These are phyloP conservation scores for Fusarium concolor DNA, from an alignment of 2,329 filamentous ascomycete species.

Conservation along the genomic window DNA sequence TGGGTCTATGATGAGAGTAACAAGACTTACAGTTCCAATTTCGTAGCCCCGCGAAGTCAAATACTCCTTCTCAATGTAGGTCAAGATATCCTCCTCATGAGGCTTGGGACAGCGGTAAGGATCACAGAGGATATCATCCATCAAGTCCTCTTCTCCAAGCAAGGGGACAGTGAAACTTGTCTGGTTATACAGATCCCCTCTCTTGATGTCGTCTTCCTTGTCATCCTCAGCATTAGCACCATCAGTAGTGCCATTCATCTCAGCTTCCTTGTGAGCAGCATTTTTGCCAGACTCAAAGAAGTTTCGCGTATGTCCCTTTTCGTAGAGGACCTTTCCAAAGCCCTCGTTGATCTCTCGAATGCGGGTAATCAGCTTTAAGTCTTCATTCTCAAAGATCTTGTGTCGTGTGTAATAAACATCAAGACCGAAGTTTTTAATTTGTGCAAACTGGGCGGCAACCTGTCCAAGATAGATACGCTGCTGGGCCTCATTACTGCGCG, in stretches of 20 bases:
- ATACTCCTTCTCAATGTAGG: slow-evolving; percentile 53
- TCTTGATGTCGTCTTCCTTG: neutral
- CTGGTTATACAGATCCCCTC: neutral
- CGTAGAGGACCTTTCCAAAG: slow-evolving; percentile 48
- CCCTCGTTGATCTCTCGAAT: slow-evolving; percentile 54
- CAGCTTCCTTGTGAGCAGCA: neutral
- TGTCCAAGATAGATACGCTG: slow-evolving; percentile 53
- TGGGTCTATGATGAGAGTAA: too few species aligned
- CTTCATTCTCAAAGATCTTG: slow-evolving; percentile 44
- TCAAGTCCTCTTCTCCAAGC: slow-evolving; percentile 22
- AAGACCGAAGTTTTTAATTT: slow-evolving; percentile 47
- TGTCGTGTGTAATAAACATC: slow-evolving; percentile 52
- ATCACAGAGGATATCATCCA: slow-evolving; percentile 46
- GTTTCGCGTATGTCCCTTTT: slow-evolving; percentile 37
- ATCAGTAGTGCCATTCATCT: too few species aligned
- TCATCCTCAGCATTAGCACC: neutral
- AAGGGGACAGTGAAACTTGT: slow-evolving; percentile 20
- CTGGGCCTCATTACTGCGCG: slow-evolving; percentile 41
- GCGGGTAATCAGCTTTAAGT: slow-evolving; percentile 53
- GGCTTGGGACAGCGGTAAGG: slow-evolving; percentile 32
- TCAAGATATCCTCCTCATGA: slow-evolving; percentile 51
- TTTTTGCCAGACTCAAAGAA: neutral
- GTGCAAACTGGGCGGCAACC: slow-evolving; percentile 49
- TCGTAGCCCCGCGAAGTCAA: slow-evolving; percentile 60
- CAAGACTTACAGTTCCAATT: slow-evolving; percentile 61